Base-by-base conservation (phyloP, 2,329 filamentous ascomycete species). In the Arthrobotrys musiformis region DNA sequence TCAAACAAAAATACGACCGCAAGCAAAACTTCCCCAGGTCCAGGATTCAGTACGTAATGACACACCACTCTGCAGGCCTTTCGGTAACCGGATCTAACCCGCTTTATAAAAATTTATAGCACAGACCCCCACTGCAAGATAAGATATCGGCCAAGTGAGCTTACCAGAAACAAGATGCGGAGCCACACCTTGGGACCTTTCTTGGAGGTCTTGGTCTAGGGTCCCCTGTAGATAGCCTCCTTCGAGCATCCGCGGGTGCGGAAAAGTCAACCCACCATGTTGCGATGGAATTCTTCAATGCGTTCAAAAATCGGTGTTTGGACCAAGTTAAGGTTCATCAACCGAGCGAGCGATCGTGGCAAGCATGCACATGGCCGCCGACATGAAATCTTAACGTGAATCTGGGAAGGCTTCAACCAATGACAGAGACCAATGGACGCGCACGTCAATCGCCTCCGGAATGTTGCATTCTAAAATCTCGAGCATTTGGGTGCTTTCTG, bases 121-220 rank as follows among this genome's bases (percentile, higher is more conserved):
- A 30, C 17, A 30, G 33, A 30, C 58, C 60, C 46, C 60, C 46
- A 46, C 17, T 11, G 42, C 54, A 56, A 72, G 68, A 72, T 72
- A 72, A 72, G 68, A 58, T 56, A 70, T 44, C 56, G 48, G 68
- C 58, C 68, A 56, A 72, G 58, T 72, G 66, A 70, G 66, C 66
- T 70, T 70, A 58, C 66, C n/a, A 24, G 8, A 37, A 56, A 70
- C 58, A 63, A 64, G 60, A 58, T 35, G 42, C 33, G 13, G 19
- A 56, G 64, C 35, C 52, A 60, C 64, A 60, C 40, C 50, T 60
- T 60, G 40, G 22, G n/a, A 13, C 11, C 15, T 50, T 48, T 44
- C 46, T 63, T 56, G 58, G 58, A 40, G n/a, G 2, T 19, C 22
- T 48, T 72, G 24, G 58, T 50, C 60, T 33, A 58, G 68, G 68